phyloP scores from a whole-genome alignment of 306 rosid genomes.

The Adenanthera pavonina region DNA sequence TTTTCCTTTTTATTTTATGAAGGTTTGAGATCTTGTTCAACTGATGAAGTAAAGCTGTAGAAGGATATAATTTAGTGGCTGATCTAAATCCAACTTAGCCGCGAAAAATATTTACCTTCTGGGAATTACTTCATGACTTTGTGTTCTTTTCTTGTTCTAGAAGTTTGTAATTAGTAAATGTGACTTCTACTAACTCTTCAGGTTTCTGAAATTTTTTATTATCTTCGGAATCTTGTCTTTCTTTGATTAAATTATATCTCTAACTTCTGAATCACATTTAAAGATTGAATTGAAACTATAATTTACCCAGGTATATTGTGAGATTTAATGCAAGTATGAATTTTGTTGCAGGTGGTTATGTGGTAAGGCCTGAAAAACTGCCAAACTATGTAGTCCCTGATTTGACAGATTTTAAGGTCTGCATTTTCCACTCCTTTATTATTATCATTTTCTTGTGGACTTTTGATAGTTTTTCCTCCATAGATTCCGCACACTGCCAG shows the following conservation, averaged over 20 bases:
- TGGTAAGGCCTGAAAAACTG: conserved; percentile 32
- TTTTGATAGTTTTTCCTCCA: not conserved
- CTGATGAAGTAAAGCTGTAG: not conserved
- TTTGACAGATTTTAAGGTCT: conserved; percentile 16
- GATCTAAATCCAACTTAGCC: no score
- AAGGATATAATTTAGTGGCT: not conserved
- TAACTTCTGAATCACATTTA: not conserved
- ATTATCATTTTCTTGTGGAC: not conserved
- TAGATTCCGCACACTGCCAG: not conserved
- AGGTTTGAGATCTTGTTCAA: not conserved
- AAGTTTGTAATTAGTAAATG: not conserved
- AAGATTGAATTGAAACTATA: no score
- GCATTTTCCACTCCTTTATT: not conserved
- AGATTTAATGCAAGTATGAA: not conserved
- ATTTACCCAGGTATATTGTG: not conserved
- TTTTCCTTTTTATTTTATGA: not conserved
- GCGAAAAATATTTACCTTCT: not conserved
- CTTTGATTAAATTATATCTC: not conserved
- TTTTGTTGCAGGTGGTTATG: conserved; percentile 39
- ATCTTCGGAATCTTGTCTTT: not conserved
- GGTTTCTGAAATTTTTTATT: not conserved
- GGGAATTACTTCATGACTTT: not conserved
- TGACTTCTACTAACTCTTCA: not conserved
- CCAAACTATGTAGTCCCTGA: conserved; percentile 39
- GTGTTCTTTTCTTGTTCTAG: not conserved